These are phyloP conservation scores for Naematelia aurantialba DNA, from an alignment of 768 basidiomycete genomes.

Conservation along the genomic window DNA sequence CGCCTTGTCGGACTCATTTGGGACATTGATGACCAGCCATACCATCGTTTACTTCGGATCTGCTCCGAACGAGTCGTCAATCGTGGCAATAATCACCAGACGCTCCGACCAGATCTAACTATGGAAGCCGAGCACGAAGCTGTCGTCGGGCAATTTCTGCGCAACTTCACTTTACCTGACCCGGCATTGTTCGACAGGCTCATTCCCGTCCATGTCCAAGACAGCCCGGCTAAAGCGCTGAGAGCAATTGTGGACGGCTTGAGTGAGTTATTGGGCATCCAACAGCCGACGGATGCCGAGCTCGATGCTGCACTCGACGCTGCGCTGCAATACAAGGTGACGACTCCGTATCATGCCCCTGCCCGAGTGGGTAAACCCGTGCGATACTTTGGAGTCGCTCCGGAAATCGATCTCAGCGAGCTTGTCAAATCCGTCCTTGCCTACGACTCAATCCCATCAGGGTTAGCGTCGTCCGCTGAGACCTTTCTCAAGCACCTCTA, in stretches of 20 bases:
- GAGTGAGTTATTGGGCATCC: constrained; percentile 58
- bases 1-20: constrained; percentile 80
- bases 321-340: constrained; percentile 54
- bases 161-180: constrained; percentile 45
- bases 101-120: constrained; percentile 61
- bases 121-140: constrained; percentile 64
- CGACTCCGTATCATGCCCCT: constrained; percentile 33
- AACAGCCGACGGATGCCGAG: constrained; percentile 58
- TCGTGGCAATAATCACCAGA: constrained; percentile 81
- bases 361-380: constrained; percentile 43
- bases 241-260: constrained; percentile 61
- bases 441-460: constrained; percentile 45
- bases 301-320: constrained; percentile 58
- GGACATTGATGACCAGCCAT: constrained; percentile 59
- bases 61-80: constrained; percentile 68
- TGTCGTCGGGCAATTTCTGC: constrained; percentile 77
- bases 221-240: constrained; percentile 59
- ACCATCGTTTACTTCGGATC: constrained; percentile 65
- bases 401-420: constrained; percentile 63
- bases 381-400: constrained; percentile 70
- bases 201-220: constrained; percentile 54
- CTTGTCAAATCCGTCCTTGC: constrained; percentile 51
- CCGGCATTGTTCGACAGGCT: constrained; percentile 60
- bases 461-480: constrained; percentile 33
- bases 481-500: constrained; percentile 58